Evolutionary conservation across 1,284 basidiomycete genomes (phyloP).

Genomic region (Naganishia sp.): DNA sequence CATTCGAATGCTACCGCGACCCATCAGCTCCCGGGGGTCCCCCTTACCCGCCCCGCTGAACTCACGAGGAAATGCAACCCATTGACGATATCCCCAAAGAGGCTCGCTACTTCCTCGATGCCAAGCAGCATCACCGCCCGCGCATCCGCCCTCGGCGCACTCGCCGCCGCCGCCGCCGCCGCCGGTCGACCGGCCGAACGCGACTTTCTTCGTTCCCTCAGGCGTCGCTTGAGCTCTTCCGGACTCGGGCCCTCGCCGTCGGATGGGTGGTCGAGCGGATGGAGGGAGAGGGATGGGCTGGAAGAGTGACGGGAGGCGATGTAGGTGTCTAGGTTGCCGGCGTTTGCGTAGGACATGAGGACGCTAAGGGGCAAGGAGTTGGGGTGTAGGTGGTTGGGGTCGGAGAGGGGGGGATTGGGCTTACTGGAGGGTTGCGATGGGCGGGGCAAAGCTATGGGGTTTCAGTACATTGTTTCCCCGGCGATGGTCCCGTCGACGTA

Average conservation of each 20-base stretch:
- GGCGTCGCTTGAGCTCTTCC: slow-evolving; percentile 65
- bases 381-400: background rate
- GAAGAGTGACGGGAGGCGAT: slow-evolving; percentile 65
- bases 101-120: slow-evolving; percentile 71
- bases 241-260: slow-evolving; percentile 44
- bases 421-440: slow-evolving; percentile 77
- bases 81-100: slow-evolving; percentile 75
- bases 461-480: background rate
- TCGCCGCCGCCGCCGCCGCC: slow-evolving; percentile 1
- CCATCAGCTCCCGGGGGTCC: too few relatives aligned
- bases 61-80: slow-evolving; percentile 78
- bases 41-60: too few relatives aligned
- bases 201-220: slow-evolving; percentile 44
- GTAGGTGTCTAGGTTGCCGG: slow-evolving; percentile 77
- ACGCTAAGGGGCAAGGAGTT: slow-evolving; percentile 58
- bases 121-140: slow-evolving; percentile 74
- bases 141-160: slow-evolving; percentile 45
- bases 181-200: background rate
- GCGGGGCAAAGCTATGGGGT: slow-evolving; percentile 60
- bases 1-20: slow-evolving; percentile 76
- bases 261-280: background rate
- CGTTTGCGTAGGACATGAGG: slow-evolving; percentile 91
- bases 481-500: slow-evolving; percentile 27
- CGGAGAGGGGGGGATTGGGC: slow-evolving; percentile 35
- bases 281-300: slow-evolving; percentile 37